Conservation (phyloP, 805 yeast genomes). For the Dipodascus albidus region DNA sequence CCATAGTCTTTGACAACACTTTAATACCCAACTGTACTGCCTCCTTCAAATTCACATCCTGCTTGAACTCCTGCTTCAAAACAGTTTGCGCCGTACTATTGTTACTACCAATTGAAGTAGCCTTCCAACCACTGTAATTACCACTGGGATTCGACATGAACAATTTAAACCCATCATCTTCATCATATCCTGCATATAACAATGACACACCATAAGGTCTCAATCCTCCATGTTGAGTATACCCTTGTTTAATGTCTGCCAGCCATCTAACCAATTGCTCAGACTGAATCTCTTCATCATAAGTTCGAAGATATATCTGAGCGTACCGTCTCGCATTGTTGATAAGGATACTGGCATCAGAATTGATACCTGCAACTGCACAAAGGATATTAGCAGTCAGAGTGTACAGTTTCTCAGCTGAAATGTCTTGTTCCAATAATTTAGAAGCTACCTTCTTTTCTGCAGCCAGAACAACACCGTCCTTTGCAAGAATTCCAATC, state of each 20-base stretch:
- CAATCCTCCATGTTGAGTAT: conserved; percentile 96
- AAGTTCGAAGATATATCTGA: conserved; percentile 73
- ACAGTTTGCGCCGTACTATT: conserved; percentile 93
- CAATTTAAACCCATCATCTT: conserved; percentile 77
- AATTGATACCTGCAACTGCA: conserved; percentile 97
- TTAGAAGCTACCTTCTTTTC: conserved; percentile 92
- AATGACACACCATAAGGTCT: conserved; percentile 98
- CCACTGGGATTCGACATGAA: conserved; percentile 97
- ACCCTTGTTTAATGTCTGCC: conserved; percentile 93
- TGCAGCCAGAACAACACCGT: conserved; percentile 93
- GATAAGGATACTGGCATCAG: conserved; percentile 88
- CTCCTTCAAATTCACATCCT: conserved; percentile 50
- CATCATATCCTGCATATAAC: conserved; percentile 92
- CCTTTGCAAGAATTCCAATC: conserved; percentile 61
- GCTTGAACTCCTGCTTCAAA: conserved; percentile 88
- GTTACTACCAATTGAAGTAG: conserved; percentile 93
- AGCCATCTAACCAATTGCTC: conserved; percentile 78
- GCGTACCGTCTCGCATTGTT: conserved; percentile 78
- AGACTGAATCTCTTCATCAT: conserved; percentile 89
- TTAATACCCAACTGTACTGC: conserved; percentile 84
- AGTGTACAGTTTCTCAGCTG: conserved; percentile 84
- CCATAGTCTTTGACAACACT: conserved; percentile 90
- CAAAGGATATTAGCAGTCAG: conserved; percentile 48
- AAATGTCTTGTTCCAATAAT: conserved; percentile 83
- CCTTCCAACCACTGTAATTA: conserved; percentile 97